These are phyloP conservation scores for Ophiostoma tasmaniense DNA, from an alignment of 2,329 filamentous ascomycete species.

Conservation along the genomic window DNA sequence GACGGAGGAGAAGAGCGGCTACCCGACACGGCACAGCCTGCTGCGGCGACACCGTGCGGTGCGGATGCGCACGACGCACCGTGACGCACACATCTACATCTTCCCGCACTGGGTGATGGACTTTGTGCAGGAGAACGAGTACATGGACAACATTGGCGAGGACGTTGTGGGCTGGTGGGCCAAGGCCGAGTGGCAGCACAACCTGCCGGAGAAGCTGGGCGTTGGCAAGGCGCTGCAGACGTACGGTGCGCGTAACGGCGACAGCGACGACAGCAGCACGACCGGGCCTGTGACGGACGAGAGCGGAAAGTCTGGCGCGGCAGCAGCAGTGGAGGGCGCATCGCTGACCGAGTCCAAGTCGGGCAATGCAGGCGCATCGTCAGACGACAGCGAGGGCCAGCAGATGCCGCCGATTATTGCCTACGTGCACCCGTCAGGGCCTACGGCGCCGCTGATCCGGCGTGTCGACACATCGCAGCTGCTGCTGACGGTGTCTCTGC, in stretches of 20 bases:
- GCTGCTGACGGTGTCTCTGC: conserved; percentile 71
- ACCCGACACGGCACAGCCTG: conserved; percentile 68
- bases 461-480: conserved; percentile 82
- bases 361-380: neutral
- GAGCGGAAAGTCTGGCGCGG: neutral
- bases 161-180: conserved; percentile 94
- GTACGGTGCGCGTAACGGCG: conserved; percentile 10
- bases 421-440: conserved; percentile 62
- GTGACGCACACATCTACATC: conserved; percentile 91
- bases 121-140: conserved; percentile 69
- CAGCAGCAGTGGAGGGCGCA: neutral
- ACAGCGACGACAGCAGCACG: conserved; percentile 22
- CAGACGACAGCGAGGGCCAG: conserved; percentile 15
- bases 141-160: conserved; percentile 79
- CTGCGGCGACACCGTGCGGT: conserved; percentile 66
- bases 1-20: conserved; percentile 62
- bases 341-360: neutral
- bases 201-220: conserved; percentile 68
- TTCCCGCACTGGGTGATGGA: conserved; percentile 88
- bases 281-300: conserved; percentile 23
- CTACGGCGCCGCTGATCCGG: conserved; percentile 59
- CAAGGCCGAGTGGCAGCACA: conserved; percentile 83
- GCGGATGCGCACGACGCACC: conserved; percentile 72
- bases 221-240: conserved; percentile 53
- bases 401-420: conserved; percentile 65